A percentile compares a stretch with the other conserved stretches of the same genome.
Conservation (phyloP, 2,329 filamentous ascomycete genomes). For the Paramyrothecium sp. region DNA sequence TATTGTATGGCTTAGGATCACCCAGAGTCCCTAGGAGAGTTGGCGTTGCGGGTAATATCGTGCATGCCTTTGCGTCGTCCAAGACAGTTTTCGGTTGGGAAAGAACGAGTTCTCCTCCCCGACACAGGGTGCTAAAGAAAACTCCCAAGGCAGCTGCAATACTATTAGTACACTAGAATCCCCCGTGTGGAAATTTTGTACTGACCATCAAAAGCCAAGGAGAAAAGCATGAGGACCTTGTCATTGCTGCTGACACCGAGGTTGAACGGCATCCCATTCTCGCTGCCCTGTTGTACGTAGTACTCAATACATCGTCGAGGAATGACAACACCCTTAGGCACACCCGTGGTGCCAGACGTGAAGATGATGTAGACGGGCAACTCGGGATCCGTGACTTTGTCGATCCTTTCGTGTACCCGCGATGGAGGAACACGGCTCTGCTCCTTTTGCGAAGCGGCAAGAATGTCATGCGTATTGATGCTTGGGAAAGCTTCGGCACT, state of each 20-base stretch:
- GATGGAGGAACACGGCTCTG: no score
- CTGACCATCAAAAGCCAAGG: no score
- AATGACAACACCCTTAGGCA: constrained; percentile 6
- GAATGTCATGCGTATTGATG: no score
- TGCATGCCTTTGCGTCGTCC: background rate
- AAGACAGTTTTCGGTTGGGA: background rate
- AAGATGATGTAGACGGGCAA: constrained; percentile 7
- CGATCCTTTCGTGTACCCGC: background rate
- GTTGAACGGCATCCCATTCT: no score
- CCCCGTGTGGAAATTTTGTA: no score
- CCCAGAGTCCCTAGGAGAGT: background rate
- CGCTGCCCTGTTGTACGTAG: background rate
- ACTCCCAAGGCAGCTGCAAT: no score
- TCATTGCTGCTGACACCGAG: no score
- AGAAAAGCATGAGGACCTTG: no score
- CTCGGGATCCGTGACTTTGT: background rate
- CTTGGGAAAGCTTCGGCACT: no score
- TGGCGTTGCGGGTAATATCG: background rate
- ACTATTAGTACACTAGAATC: no score
- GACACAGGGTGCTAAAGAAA: background rate
- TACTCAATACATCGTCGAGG: background rate
- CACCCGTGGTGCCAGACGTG: constrained; percentile 9
- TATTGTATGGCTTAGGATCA: no score
- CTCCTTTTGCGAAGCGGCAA: no score
- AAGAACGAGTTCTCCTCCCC: background rate